phyloP scores from a whole-genome alignment of 2,329 filamentous ascomycete genomes.

The Microdochium trichocladiopsis region DNA sequence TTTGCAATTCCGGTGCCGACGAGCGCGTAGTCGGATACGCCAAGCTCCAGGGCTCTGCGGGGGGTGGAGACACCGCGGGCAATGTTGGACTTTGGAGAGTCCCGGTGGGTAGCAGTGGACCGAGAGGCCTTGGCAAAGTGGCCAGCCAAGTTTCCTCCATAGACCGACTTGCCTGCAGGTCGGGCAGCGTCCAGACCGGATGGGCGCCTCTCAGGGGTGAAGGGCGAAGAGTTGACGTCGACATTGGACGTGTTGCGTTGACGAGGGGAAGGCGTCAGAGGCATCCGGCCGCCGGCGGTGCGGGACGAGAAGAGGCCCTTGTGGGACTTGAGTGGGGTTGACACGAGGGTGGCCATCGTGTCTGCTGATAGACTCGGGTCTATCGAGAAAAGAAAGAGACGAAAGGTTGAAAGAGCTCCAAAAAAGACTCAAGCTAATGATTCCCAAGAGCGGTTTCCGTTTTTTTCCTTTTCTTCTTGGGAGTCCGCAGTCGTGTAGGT shows the following conservation, averaged over 20 bases:
- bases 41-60: slow-evolving; percentile 76
- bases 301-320: slow-evolving; percentile 86
- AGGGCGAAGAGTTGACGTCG: slow-evolving; percentile 63
- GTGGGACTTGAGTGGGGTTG: slow-evolving; percentile 93
- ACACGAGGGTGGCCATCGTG: slow-evolving; percentile 76
- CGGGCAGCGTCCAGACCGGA: slow-evolving; percentile 41
- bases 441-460: slow-evolving; percentile 38
- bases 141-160: slow-evolving; percentile 70
- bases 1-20: slow-evolving; percentile 69
- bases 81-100: slow-evolving; percentile 97
- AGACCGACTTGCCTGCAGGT: slow-evolving; percentile 63
- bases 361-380: slow-evolving; percentile 12
- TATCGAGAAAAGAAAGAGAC: no score
- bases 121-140: slow-evolving; percentile 68
- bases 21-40: slow-evolving; percentile 86
- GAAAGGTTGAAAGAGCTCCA: slow-evolving; percentile 50
- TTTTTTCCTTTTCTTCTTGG: no score
- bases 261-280: slow-evolving; percentile 85
- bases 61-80: slow-evolving; percentile 68
- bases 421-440: slow-evolving; percentile 54
- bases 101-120: slow-evolving; percentile 63
- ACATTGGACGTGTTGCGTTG: slow-evolving; percentile 45
- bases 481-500: slow-evolving; percentile 40
- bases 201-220: slow-evolving; percentile 60
- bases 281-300: slow-evolving; percentile 90